Conservation (phyloP, 768 basidiomycete species). For the Pleurotus platypus region DNA sequence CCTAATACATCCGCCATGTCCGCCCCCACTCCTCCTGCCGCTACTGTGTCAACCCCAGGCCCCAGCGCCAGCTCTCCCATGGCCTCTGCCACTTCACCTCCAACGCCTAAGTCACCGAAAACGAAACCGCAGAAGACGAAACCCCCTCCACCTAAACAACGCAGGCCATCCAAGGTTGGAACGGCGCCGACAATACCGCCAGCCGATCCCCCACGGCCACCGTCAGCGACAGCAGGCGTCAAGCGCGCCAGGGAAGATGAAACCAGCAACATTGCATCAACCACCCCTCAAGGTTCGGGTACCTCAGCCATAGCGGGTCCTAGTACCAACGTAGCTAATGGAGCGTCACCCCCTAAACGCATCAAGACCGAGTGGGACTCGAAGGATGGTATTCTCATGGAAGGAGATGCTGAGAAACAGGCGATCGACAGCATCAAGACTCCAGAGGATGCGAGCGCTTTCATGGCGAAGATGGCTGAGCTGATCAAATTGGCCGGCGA, state of each 20-base stretch:
- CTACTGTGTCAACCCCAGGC: conserved; percentile 37
- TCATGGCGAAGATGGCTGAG: conserved; percentile 64
- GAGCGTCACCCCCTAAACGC: conserved; percentile 71
- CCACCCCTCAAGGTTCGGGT: conserved; percentile 13
- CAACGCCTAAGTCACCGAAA: conserved; percentile 71
- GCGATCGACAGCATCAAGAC: conserved; percentile 54
- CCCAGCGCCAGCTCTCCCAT: conserved; percentile 51
- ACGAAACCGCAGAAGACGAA: conserved; percentile 45
- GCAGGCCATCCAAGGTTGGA: conserved; percentile 25
- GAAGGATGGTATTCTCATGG: conserved; percentile 60
- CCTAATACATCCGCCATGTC: conserved; percentile 28
- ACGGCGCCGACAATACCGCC: conserved; percentile 15
- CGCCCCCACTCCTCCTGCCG: conserved; percentile 43
- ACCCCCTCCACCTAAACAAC: conserved; percentile 29
- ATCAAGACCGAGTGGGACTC: conserved; percentile 73
- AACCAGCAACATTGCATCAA: conserved; percentile 15
- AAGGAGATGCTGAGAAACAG: conserved; percentile 40
- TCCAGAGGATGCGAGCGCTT: conserved; percentile 60
- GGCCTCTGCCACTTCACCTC: conserved; percentile 54
- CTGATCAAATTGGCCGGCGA: conserved; percentile 53
- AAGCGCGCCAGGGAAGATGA: conserved; percentile 61
- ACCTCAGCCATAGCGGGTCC: conserved; percentile 24
- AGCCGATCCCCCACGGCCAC: conserved; percentile 22
- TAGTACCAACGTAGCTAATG: conserved; percentile 29
- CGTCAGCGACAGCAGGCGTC: background rate